Evolutionary conservation across 2,329 filamentous ascomycete species (phyloP), one percentile per base, ranked within the genome.

Genomic region (Trichoderma endophyticum): DNA sequence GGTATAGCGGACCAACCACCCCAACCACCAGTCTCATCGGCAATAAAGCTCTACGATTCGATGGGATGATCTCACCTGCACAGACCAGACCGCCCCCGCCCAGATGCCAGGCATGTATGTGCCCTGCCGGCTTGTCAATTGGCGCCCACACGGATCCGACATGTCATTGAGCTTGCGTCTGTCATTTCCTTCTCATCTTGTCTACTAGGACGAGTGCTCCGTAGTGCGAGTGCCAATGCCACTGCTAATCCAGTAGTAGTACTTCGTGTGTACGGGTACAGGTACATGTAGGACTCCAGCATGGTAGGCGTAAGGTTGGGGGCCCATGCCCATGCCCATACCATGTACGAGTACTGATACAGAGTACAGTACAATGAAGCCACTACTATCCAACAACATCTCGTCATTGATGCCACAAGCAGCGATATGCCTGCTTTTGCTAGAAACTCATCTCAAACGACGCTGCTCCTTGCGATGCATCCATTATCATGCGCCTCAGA

Each of bases 1-100:
- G 32, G 32, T n/a, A 30, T 28, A 36, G 56, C 36, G 36, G 65
- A 60, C 66, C 66, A 69, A 70, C 57, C 39, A 69, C 56, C 39
- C 66, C 66, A 61, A 69, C 65, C 57, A 62, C 66, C 66, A 62
- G 43, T 24, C 59, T 60, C 34, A 70, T 70, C 66, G 39, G 57
- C 57, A 62, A 54, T 51, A 62, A 62, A 30, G 57, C 66, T 62
- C 61, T 32, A 62, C 66, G 66, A 70, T 70, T 61, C 28, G 57
- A 70, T 70, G 57, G 66, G 57, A 70, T 70, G 66, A 70, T 70
- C 66, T 70, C 57, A 62, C 57, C 48, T 61, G 66, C 66, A 61
- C 65, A 69, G 66, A 61, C 56, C 56, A 69, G 66, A 69, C 57
- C 28, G 57, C 66, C 66, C 66, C 66, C 66, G 39, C 57, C 66